Evolutionary conservation across 176 grass and related monocot genomes (phyloP), one percentile per base, ranked within the genome.

Genomic region (Melocanna baccifera): DNA sequence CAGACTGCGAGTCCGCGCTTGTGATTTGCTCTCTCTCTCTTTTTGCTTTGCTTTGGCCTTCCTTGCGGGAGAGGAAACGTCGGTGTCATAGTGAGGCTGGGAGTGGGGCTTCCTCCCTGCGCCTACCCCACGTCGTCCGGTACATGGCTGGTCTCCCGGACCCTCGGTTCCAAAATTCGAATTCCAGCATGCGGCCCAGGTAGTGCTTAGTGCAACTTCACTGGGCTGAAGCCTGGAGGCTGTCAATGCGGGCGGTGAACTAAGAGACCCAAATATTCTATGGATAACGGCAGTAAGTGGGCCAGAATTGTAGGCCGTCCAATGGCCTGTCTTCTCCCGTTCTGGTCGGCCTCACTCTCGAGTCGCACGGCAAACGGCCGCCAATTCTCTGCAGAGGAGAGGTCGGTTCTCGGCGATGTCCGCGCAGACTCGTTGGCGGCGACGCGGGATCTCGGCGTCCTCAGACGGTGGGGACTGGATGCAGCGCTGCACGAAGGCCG

Each of bases 41-140:
- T 12, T 23, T 4, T 25, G 62, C 62, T 80, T 69, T 61, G 22
- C 42, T 63, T 47, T 23, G 22, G 28, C 42, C 42, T 74, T 75
- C 52, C 81, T 63, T 83, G 70, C 30, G 13, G 81, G 68, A 23
- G 28, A 65, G 81, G 58, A 84, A 75, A 84, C 9, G 30, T 30
- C 22, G 58, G 4, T 19, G 71, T 3, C 2, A 29, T 19, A 1
- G 59, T 52, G 70, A 65, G 42, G 14, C 81, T 65, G 58, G 22
- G 4, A 34, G 82, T 53, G 71, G 81, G 82, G 0, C 30, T 70
- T 12, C 22, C 15, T 19, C 58, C 15, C 0, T n/a, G 6, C 14
- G 26, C 9, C 71, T 13, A n/a, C 69, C 69, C 55, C 12, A 30
- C 41, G 68, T 2, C 29, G 56, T 73, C 40, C 8, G 11, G 2